phyloP scores from a whole-genome alignment of 192 early-diverging fungal species.

The Coemansia sp. region DNA sequence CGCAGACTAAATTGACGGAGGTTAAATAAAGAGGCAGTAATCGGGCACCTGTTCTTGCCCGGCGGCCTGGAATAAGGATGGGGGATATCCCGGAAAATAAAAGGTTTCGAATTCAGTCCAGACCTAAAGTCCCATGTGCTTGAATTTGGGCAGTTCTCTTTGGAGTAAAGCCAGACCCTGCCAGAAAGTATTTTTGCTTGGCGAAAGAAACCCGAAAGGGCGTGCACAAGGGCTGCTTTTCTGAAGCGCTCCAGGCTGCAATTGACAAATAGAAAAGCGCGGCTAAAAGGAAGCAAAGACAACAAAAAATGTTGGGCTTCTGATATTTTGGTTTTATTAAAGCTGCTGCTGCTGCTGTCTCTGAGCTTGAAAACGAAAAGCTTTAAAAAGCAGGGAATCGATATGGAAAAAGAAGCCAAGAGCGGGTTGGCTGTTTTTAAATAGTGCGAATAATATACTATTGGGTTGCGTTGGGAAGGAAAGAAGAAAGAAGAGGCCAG shows the following conservation, averaged over 20 bases:
- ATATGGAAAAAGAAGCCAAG: not conserved
- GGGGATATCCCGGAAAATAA: not conserved
- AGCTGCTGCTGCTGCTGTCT: not conserved
- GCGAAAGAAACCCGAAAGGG: not conserved
- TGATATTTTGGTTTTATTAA: not conserved
- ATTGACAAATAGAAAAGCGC: no score
- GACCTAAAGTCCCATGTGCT: not conserved
- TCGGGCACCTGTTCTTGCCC: not conserved
- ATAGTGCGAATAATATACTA: not conserved
- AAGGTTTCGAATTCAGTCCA: not conserved
- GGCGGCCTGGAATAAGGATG: not conserved
- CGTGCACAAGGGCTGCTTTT: not conserved
- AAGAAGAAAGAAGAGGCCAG: not conserved
- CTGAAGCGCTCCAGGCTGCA: no score
- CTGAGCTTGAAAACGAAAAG: not conserved
- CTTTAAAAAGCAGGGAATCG: not conserved
- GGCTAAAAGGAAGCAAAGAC: not conserved
- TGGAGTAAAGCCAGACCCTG: not conserved
- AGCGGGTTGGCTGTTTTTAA: not conserved
- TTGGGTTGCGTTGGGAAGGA: not conserved
- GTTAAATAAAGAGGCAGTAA: constrained; percentile 1
- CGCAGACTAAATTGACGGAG: no score
- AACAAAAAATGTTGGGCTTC: not conserved
- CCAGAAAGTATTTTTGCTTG: not conserved
- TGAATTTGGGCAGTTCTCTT: not conserved